phyloP scores from a whole-genome alignment of 140 eudicot species.

The Anethum foeniculum region DNA sequence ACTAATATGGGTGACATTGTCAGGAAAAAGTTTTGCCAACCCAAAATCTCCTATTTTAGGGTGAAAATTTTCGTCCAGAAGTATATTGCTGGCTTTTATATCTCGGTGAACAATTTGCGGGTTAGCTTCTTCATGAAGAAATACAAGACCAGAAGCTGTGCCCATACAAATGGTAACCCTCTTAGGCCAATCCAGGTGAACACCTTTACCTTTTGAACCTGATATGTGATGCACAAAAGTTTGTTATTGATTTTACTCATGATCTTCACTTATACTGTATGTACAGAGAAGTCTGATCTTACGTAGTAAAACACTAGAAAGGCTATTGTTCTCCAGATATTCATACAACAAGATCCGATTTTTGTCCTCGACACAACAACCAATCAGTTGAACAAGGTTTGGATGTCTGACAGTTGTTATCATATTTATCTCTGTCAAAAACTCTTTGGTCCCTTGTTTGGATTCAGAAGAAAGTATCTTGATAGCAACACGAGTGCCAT shows the following conservation, averaged over 20 bases:
- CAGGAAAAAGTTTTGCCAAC: slow-evolving; percentile 72
- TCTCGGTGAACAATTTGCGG: slow-evolving; percentile 76
- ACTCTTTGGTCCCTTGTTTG: slow-evolving; percentile 63
- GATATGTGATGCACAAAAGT: slow-evolving; percentile 10
- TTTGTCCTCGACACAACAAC: slow-evolving; percentile 69
- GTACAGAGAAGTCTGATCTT: not conserved
- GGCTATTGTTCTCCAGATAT: slow-evolving; percentile 65
- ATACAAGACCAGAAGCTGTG: slow-evolving; percentile 73
- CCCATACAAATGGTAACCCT: slow-evolving; percentile 68
- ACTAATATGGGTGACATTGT: slow-evolving; percentile 69
- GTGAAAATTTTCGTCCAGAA: slow-evolving; percentile 55
- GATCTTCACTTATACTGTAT: not conserved
- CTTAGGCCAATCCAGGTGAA: slow-evolving; percentile 55
- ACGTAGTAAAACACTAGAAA: slow-evolving; percentile 58
- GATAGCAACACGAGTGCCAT: slow-evolving; percentile 50
- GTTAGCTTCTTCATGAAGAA: slow-evolving; percentile 69
- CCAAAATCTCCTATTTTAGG: slow-evolving; percentile 90
- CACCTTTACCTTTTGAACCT: slow-evolving; percentile 48
- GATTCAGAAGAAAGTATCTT: slow-evolving; percentile 68
- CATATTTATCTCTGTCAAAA: slow-evolving; percentile 55
- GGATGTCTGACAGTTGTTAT: slow-evolving; percentile 62
- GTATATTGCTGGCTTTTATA: slow-evolving; percentile 23
- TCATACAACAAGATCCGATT: slow-evolving; percentile 65
- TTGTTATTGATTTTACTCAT: not conserved
- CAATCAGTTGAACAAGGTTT: slow-evolving; percentile 64